These are phyloP conservation scores for Ascochyta rabiei DNA, from an alignment of 2,329 filamentous ascomycete species.

Conservation along the genomic window DNA sequence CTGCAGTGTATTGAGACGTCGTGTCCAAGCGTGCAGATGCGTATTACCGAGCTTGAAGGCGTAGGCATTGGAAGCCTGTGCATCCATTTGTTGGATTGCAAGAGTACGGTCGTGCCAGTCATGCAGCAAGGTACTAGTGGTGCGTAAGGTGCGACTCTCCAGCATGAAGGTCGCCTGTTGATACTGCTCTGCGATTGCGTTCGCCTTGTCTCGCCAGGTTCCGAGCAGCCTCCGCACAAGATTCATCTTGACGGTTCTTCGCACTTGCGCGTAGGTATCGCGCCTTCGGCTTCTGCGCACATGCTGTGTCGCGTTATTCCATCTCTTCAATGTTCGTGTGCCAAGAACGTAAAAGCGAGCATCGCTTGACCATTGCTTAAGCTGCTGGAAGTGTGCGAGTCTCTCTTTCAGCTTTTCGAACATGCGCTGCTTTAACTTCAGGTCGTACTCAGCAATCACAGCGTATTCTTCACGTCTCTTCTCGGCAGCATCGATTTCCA, in stretches of 20 bases:
- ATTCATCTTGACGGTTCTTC: constrained; percentile 60
- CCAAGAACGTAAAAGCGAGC: constrained; percentile 63
- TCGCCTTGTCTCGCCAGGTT: constrained; percentile 44
- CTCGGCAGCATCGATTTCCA: constrained; percentile 35
- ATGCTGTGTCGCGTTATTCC: constrained; percentile 58
- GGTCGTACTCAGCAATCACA: constrained; percentile 51
- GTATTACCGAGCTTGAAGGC: constrained; percentile 36
- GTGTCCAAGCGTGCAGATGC: constrained; percentile 37
- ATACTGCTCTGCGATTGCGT: constrained; percentile 22
- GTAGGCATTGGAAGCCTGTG: constrained; percentile 34
- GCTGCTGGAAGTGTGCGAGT: constrained; percentile 51
- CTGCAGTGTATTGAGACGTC: constrained; percentile 33
- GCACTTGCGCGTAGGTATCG: constrained; percentile 61
- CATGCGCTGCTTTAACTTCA: constrained; percentile 47
- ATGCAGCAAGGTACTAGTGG: constrained; percentile 45
- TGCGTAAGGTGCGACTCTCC: constrained; percentile 27
- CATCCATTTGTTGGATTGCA: constrained; percentile 22
- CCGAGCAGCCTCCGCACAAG: constrained; percentile 53
- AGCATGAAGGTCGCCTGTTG: constrained; percentile 42
- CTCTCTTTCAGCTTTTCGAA: constrained; percentile 46
- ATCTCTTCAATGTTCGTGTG: constrained; percentile 57
- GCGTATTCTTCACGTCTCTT: constrained; percentile 40
- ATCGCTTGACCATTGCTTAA: constrained; percentile 61
- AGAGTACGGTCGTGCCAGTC: constrained; percentile 52
- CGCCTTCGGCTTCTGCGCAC: constrained; percentile 60